Base-by-base conservation (phyloP, 805 yeast species). In the Lachancea kluyveri region DNA sequence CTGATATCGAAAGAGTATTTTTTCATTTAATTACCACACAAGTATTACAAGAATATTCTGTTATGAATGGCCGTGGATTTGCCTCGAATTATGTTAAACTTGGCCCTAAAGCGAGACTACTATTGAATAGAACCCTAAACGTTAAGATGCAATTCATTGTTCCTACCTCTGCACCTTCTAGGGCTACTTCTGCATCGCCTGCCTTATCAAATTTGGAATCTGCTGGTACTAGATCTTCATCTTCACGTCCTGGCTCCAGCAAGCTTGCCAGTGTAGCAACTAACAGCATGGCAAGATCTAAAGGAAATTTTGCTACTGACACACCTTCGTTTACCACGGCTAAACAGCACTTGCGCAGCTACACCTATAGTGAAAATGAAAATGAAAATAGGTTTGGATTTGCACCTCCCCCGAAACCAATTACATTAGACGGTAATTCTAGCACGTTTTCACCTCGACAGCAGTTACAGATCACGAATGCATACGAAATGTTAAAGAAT, bases 1-100 rank as follows among this genome's bases (percentile, higher is more conserved):
- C 76, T 2, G 85, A 79, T 21, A 67, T 84, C 18, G 95, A 88
- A 55, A 65, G 97, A 40, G 72, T 92, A 5, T 81, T 88, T 41
- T 87, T 85, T 53, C 79, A 79, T 42, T 59, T 92, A 37, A 68
- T 85, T 17, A 71, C 82, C 8, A 75, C 76, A 35, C 72, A 74
- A 15, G 68, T 77, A 9, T 54, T 92, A 21, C 68, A 67, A 36
- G 96, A 88, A 52, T 80, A 77, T 46, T 72, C 86, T 2, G 64
- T 79, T 5, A 73, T 77, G 67, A 83, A 77, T 44, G 74, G 70
- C 13, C 70, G 75, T n/a, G 94, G 95, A 0, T 88, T 79, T 62
- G 82, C 94, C 0, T 64, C 81, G 2, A 80, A 82, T 32, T 90
- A 90, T 48, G 70, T 88, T 4, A 67, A 66, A 40, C 43, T 67